Evolutionary conservation across 2,329 filamentous ascomycete species (phyloP), one percentile per base, ranked within the genome.

Genomic region (Ustilaginoidea virens): DNA sequence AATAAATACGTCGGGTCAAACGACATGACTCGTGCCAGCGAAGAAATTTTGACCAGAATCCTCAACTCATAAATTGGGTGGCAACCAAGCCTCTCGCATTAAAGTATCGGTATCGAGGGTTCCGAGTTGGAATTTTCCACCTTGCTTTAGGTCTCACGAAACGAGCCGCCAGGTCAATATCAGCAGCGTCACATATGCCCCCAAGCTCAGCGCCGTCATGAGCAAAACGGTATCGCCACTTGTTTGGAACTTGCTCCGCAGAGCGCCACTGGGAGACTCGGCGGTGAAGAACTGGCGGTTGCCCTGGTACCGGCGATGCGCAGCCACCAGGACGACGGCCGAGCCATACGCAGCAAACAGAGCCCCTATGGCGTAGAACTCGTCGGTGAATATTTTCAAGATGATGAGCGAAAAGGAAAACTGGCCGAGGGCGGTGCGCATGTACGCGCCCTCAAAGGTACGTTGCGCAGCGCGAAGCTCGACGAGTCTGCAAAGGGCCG

Each of bases 291-390:
- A 96, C 54, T 96, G 87, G 39, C 74, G 71, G 47, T 96, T 93
- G 33, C 90, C 86, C 55, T 94, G 81, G 47, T 86, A 81, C 30
- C 90, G 74, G 33, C 90, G 70, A 54, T 92, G 92, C 30, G 83
- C 61, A 42, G 83, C 80, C 34, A 92, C 82, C 16, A 81, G 63
- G 47, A 96, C 61, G 27, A 98, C 70, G 5, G 82, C 81, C 4
- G 77, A 74, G 9, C 87, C 90, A 47, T 96, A 96, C 27, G 83
- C 75, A 24, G 90, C 86, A 49, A 94, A 94, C 18, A 98, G 64
- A 5, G 90, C 90, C n/a, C 90, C 90, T 37, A 94, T 93, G 41
- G 79, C 74, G 56, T 96, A 96, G 61, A 98, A 96, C 49, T 96
- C 90, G 29, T 76, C 70, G 7, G 85, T 94, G 60, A 98, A 96